phyloP scores from a whole-genome alignment of 1,139 yeast species.

The Taphrina pruni region DNA sequence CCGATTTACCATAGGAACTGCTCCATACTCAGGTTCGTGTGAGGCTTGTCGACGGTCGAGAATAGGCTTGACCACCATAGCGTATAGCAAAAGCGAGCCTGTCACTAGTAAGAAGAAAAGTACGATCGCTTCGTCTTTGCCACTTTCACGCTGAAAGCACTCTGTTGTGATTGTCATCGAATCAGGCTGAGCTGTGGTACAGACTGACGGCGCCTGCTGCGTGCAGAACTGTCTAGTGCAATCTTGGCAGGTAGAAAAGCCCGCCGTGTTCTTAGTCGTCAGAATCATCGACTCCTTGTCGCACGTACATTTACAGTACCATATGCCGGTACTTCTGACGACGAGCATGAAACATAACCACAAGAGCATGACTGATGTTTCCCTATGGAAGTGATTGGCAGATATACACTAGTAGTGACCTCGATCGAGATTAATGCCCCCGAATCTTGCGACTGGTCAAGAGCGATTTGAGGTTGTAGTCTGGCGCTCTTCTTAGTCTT shows the following conservation, averaged over 20 bases:
- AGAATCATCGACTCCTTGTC: conserved; percentile 33
- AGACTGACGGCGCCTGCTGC: conserved; percentile 21
- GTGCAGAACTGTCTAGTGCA: conserved; percentile 40
- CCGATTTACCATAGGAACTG: not conserved
- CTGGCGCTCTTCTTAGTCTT: too few species aligned
- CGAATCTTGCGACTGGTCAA: too few species aligned
- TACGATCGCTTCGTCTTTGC: conserved; percentile 30
- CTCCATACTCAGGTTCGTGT: conserved; percentile 7
- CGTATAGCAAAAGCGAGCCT: conserved; percentile 25
- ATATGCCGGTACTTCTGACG: not conserved
- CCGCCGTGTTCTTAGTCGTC: not conserved
- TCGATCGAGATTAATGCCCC: not conserved
- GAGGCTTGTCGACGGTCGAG: conserved; percentile 17
- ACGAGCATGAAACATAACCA: not conserved
- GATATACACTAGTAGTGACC: not conserved
- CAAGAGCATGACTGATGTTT: not conserved
- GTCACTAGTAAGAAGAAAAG: conserved; percentile 20
- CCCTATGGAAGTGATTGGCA: not conserved
- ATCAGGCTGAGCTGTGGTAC: not conserved
- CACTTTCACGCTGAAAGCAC: conserved; percentile 36
- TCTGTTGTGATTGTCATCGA: conserved; percentile 12
- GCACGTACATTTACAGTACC: conserved; percentile 41
- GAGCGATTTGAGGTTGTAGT: too few species aligned
- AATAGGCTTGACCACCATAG: conserved; percentile 22
- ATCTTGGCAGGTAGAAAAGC: conserved; percentile 32